phyloP scores from a whole-genome alignment of 2,329 filamentous ascomycete species.

The Ilyonectria mors-panacis region DNA sequence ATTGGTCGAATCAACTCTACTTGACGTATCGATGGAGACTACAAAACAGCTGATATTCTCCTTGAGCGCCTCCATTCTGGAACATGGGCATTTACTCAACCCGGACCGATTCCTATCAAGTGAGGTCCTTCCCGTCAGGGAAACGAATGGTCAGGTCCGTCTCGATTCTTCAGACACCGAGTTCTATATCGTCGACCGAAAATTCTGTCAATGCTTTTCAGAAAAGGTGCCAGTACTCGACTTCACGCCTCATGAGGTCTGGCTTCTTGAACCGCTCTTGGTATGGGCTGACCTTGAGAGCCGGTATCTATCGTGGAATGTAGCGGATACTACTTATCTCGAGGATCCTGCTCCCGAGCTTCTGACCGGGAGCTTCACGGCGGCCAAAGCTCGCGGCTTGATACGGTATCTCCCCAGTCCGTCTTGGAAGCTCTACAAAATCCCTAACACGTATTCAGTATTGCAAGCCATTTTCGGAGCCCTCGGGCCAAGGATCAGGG shows the following conservation, averaged over 20 bases:
- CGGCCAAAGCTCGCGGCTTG: constrained; percentile 38
- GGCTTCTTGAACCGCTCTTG: constrained; percentile 38
- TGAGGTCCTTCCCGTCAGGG: constrained; percentile 38
- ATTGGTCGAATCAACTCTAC: constrained; percentile 36
- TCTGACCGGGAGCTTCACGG: constrained; percentile 15
- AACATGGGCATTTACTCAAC: constrained; percentile 39
- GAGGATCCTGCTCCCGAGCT: constrained; percentile 14
- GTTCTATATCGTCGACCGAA: constrained; percentile 40
- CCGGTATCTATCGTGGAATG: constrained; percentile 38
- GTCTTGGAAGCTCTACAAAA: not conserved
- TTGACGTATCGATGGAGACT: constrained; percentile 29
- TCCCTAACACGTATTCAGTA: constrained; percentile 31
- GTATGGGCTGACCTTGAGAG: constrained; percentile 42
- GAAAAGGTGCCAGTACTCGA: constrained; percentile 39
- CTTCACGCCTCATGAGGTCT: constrained; percentile 38
- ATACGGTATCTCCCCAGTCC: constrained; percentile 19
- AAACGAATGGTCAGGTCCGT: constrained; percentile 34
- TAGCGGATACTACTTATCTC: constrained; percentile 27
- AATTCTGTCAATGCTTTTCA: constrained; percentile 36
- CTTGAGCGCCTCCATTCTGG: constrained; percentile 34
- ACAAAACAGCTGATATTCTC: constrained; percentile 32
- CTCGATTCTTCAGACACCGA: constrained; percentile 40
- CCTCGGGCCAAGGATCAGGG: constrained; percentile 33
- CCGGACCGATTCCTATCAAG: constrained; percentile 32
- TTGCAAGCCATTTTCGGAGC: constrained; percentile 41